phyloP scores from a whole-genome alignment of 129 eudicot genomes.

The Gnaphalium uliginosum region DNA sequence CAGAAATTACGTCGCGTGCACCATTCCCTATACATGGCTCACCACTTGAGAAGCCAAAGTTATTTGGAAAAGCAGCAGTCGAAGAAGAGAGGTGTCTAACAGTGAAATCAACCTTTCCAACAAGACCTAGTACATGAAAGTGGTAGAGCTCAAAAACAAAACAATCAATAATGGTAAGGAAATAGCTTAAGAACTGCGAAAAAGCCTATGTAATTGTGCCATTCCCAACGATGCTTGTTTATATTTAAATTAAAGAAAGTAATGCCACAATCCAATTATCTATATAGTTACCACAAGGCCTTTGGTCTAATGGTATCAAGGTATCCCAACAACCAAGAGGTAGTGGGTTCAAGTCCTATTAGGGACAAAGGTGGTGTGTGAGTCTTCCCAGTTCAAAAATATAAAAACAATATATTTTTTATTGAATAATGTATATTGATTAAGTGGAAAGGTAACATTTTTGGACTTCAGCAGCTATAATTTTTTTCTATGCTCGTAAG shows the following conservation, averaged over 20 bases:
- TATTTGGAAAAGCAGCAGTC: slow-evolving; percentile 2
- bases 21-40: background rate
- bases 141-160: slow-evolving; percentile 1
- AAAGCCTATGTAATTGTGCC: no score
- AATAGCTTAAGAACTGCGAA: background rate
- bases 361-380: no score
- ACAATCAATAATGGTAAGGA: slow-evolving; percentile 3
- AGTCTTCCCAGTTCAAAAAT: no score
- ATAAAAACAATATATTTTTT: background rate
- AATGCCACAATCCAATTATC: no score
- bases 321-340: no score
- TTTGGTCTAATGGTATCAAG: no score
- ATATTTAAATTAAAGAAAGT: no score
- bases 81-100: slow-evolving; percentile 24
- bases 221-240: no score
- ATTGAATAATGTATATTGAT: background rate
- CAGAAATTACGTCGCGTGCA: background rate
- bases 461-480: background rate
- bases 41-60: background rate
- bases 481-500: no score
- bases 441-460: background rate
- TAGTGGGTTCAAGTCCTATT: no score
- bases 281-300: no score
- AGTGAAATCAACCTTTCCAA: slow-evolving; percentile 96
- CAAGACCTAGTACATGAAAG: slow-evolving; percentile 50